Evolutionary conservation across 176 grass and related monocot species (phyloP).

Genomic region (Carex littledalei): DNA sequence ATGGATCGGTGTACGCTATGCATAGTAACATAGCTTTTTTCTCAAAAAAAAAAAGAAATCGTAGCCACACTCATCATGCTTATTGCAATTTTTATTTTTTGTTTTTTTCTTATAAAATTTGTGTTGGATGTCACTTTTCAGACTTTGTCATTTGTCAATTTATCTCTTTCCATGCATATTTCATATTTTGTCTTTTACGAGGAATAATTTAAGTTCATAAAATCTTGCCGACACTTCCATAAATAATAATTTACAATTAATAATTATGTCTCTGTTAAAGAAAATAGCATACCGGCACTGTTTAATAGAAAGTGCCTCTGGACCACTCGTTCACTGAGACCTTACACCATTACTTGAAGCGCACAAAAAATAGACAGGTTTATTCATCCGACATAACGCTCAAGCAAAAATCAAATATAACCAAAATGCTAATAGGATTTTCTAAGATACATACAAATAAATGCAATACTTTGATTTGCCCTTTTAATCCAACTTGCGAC

Average conservation of each 20-base stretch:
- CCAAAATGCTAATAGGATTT: neutral
- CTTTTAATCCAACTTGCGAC: neutral
- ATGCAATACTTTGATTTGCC: neutral
- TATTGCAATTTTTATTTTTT: too few relatives aligned
- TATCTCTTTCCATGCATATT: neutral
- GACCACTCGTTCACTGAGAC: neutral
- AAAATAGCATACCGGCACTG: neutral
- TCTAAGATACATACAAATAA: neutral
- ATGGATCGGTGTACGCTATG: too few relatives aligned
- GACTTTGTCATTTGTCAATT: neutral
- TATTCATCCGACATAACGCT: too few relatives aligned
- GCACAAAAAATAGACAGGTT: too few relatives aligned
- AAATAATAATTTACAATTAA: neutral
- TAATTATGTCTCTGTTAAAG: neutral
- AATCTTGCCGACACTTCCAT: neutral
- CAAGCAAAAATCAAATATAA: neutral
- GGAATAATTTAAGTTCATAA: neutral
- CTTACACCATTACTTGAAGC: neutral
- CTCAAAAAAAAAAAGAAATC: too few relatives aligned
- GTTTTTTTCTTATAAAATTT: too few relatives aligned
- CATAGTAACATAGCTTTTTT: too few relatives aligned
- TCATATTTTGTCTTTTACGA: neutral
- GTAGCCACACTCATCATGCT: too few relatives aligned
- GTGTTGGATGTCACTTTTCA: too few relatives aligned
- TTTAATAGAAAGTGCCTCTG: neutral